phyloP scores from a whole-genome alignment of 2,329 filamentous ascomycete genomes.

The Fusarium sp. region DNA sequence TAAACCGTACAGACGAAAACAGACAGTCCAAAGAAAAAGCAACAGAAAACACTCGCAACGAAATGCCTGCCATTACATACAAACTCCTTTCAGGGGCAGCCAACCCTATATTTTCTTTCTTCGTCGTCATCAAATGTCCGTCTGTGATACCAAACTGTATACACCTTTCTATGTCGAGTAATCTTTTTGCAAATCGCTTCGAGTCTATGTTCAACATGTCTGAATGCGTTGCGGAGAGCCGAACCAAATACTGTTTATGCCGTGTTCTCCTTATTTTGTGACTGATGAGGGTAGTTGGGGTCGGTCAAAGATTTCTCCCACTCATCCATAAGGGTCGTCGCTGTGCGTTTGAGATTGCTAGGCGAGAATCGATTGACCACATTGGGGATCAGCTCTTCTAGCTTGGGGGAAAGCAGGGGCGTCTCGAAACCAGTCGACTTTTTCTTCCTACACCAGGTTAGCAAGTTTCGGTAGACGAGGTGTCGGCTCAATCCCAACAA shows the following conservation, averaged over 20 bases:
- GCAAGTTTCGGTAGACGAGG: neutral
- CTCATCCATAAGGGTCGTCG: constrained; percentile 87
- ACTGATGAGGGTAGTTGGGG: constrained; percentile 42
- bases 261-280: constrained; percentile 48
- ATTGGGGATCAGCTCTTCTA: constrained; percentile 71
- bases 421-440: constrained; percentile 46
- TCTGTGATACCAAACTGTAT: constrained; percentile 37
- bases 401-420: constrained; percentile 52
- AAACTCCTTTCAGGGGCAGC: constrained; percentile 28
- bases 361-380: constrained; percentile 77
- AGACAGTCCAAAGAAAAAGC: constrained; percentile 22
- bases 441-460: constrained; percentile 45
- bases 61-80: constrained; percentile 23
- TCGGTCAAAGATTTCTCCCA: constrained; percentile 74
- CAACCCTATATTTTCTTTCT: constrained; percentile 22
- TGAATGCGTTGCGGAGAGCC: constrained; percentile 28
- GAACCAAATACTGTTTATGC: constrained; percentile 28
- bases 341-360: constrained; percentile 80
- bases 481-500: constrained; percentile 8
- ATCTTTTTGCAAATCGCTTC: constrained; percentile 29
- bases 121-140: constrained; percentile 35
- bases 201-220: constrained; percentile 34
- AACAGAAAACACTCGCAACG: constrained; percentile 11
- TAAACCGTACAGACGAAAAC: constrained; percentile 17
- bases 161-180: constrained; percentile 25